Evolutionary conservation across 768 basidiomycete genomes (phyloP), one percentile per base, ranked within the genome.

Genomic region (Pleurotus ostreatus): DNA sequence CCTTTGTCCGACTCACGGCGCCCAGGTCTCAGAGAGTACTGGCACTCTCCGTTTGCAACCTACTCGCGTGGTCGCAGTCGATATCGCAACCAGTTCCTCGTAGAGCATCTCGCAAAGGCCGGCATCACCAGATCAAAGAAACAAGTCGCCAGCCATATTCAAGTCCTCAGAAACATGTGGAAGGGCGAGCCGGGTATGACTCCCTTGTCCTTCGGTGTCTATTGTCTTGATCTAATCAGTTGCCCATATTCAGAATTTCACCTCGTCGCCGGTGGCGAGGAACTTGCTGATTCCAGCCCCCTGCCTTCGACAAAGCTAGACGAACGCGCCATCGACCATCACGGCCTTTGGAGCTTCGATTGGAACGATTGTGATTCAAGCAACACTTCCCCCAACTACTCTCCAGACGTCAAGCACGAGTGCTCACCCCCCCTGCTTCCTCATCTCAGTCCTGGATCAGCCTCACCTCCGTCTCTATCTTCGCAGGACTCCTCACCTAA

Each of bases 101-200:
- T 92, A 66, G 88, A 91, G 60, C 86, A 88, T 64, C 81, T 92
- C 57, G 77, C 84, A 55, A 84, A 82, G 60, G 73, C 77, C 38
- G 86, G 85, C 55, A 81, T 92, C 66, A 78, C 78, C 23, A 84
- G 90, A 41, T 79, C 88, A 45, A 92, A 92, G 78, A 92, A 92
- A 69, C 90, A 92, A 69, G 90, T 92, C 60, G 90, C 90, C n/a
- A 89, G 86, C 68, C 90, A 92, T 64, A 88, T 92, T 52, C 90
- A 92, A 65, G 89, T 91, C 55, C 68, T 90, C 55, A 76, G 89
- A 49, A 92, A 92, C 66, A 92, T 92, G 89, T 91, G 88, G 89
- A 90, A 90, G 68, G 89, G 88, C 20, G 83, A 88, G 57, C 78
- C 84, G 75, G 85, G 89, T 88, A 57, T 34, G 74, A 52, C 46